These are phyloP conservation scores for Ophiocordyceps unilateralis DNA, from an alignment of 2,329 filamentous ascomycete genomes.

Conservation along the genomic window DNA sequence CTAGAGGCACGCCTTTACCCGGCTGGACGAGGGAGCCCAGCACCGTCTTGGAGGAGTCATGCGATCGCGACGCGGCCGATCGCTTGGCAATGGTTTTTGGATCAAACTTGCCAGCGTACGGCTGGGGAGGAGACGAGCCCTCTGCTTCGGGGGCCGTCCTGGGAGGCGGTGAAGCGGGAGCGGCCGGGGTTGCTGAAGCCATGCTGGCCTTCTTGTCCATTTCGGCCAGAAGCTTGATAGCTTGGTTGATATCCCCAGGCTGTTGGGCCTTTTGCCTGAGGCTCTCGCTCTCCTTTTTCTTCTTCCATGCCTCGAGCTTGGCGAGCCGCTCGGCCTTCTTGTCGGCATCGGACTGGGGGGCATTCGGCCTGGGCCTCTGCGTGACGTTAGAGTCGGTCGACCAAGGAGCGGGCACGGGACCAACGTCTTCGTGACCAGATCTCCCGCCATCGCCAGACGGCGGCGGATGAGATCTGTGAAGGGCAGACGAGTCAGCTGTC, in stretches of 20 bases:
- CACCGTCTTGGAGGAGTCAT: slow-evolving; percentile 29
- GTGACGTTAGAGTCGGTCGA: slow-evolving; percentile 10
- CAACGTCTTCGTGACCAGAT: slow-evolving; percentile 38
- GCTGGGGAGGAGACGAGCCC: slow-evolving; percentile 31
- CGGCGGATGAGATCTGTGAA: slow-evolving; percentile 39
- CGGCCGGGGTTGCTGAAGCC: slow-evolving; percentile 23
- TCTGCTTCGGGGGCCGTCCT: slow-evolving; percentile 27
- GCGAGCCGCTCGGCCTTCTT: slow-evolving; percentile 64
- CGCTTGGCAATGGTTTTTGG: slow-evolving; percentile 77
- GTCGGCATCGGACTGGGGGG: slow-evolving; percentile 47
- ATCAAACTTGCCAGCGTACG: slow-evolving; percentile 68
- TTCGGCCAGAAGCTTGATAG: slow-evolving; percentile 50
- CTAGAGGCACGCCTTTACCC: slow-evolving; percentile 12
- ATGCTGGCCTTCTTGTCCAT: slow-evolving; percentile 53
- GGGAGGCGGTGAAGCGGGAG: slow-evolving; percentile 33
- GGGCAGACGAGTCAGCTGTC: slow-evolving; percentile 52
- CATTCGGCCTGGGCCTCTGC: slow-evolving; percentile 28
- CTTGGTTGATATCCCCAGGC: slow-evolving; percentile 40
- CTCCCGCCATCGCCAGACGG: slow-evolving; percentile 29
- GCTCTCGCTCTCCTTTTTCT: slow-evolving; percentile 64
- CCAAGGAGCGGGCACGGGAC: slow-evolving; percentile 10
- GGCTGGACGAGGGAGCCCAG: slow-evolving; percentile 29
- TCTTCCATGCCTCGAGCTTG: slow-evolving; percentile 82
- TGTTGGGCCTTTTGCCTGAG: slow-evolving; percentile 45
- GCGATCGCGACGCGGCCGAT: slow-evolving; percentile 41